phyloP scores from a whole-genome alignment of 208 protist genomes.

The Polymyxa betae region DNA sequence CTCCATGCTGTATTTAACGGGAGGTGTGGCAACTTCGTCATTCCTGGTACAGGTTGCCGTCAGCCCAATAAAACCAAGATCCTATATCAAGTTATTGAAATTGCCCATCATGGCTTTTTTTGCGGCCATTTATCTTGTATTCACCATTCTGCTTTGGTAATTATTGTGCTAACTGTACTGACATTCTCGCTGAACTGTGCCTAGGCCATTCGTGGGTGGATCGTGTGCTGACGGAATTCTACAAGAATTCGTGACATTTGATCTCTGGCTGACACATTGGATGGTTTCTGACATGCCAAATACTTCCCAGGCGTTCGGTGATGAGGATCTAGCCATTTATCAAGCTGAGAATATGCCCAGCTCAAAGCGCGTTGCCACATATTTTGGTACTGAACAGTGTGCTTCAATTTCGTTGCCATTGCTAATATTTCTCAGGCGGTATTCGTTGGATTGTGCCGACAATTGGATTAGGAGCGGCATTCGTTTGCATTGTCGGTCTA shows the following conservation, averaged over 20 bases:
- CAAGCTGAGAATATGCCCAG: neutral
- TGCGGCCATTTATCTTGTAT: neutral
- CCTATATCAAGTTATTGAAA: neutral
- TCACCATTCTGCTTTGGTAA: neutral
- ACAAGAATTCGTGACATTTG: neutral
- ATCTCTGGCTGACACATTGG: neutral
- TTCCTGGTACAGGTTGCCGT: neutral
- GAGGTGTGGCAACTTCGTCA: neutral
- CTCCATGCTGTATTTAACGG: slow-evolving; percentile 20
- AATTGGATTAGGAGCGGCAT: neutral
- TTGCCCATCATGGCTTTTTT: neutral
- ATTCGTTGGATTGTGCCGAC: slow-evolving; percentile 11
- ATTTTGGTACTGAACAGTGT: neutral
- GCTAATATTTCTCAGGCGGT: neutral
- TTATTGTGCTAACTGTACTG: neutral
- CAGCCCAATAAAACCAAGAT: neutral
- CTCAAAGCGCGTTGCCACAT: neutral
- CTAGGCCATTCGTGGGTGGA: neutral
- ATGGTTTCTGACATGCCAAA: neutral
- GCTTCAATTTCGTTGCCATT: neutral
- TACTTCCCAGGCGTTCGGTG: neutral
- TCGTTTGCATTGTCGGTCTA: neutral
- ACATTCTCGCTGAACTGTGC: neutral
- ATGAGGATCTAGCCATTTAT: neutral
- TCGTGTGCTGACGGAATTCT: slow-evolving; percentile 12